phyloP scores from a whole-genome alignment of 148 eudicot genomes.

The Oxyria digyna region DNA sequence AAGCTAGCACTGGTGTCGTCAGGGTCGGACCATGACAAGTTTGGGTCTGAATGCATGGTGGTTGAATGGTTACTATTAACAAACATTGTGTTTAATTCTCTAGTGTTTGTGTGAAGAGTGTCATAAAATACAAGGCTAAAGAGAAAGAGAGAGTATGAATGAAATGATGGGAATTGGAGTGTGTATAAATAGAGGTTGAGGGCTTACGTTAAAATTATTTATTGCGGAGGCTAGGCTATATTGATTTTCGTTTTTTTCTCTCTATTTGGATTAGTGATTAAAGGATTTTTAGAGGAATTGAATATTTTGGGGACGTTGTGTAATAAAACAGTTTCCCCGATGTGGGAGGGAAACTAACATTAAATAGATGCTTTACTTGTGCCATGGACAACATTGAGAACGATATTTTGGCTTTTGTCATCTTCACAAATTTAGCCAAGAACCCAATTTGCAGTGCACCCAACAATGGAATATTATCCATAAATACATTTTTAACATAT shows the following conservation, averaged over 20 bases:
- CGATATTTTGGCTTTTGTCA: neutral
- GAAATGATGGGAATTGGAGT: neutral
- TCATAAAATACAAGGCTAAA: neutral
- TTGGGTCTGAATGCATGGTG: neutral
- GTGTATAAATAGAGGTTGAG: conserved; percentile 1
- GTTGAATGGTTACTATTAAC: neutral
- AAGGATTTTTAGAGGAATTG: neutral
- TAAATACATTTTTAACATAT: neutral
- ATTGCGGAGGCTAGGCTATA: too few relatives aligned
- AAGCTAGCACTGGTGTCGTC: neutral
- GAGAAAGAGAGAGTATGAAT: neutral
- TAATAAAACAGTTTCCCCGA: neutral
- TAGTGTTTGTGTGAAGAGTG: neutral
- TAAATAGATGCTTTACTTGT: conserved; percentile 6
- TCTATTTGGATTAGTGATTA: neutral
- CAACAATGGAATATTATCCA: neutral
- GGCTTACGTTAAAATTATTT: neutral
- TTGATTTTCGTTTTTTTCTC: neutral
- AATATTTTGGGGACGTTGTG: neutral
- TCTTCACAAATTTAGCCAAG: neutral
- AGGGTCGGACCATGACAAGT: neutral
- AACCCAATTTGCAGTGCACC: neutral
- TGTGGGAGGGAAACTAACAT: conserved; percentile 2
- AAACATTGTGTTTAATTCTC: neutral
- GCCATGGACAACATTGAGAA: neutral